phyloP scores from a whole-genome alignment of 176 grass and related monocot species.

The Aegilops umbellulata region DNA sequence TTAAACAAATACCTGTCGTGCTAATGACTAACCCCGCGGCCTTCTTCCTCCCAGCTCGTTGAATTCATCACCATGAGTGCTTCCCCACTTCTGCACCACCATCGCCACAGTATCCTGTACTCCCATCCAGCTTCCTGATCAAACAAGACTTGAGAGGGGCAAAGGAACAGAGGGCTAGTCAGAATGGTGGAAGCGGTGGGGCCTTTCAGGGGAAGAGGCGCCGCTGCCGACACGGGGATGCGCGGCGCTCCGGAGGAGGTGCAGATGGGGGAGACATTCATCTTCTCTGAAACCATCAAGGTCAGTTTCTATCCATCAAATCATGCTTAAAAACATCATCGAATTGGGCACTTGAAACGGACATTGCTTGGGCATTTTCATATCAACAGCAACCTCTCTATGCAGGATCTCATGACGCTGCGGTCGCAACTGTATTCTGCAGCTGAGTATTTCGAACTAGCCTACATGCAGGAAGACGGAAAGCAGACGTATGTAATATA shows the following conservation, averaged over 20 bases:
- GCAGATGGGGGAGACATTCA: conserved; percentile 55
- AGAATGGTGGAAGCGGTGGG: conserved; percentile 37
- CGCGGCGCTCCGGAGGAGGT: conserved; percentile 55
- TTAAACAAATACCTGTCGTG: conserved; percentile 42
- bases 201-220: conserved; percentile 24
- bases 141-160: background rate
- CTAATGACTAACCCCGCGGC: conserved; percentile 19
- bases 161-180: background rate
- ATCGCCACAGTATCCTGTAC: background rate
- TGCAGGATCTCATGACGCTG: conserved; percentile 77
- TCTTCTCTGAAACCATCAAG: conserved; percentile 86
- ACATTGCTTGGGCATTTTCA: background rate
- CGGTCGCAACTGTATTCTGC: conserved; percentile 77
- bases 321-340: background rate
- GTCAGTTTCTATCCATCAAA: conserved; percentile 18
- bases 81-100: background rate
- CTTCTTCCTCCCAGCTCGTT: conserved; percentile 24
- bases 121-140: background rate
- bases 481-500: conserved; percentile 43
- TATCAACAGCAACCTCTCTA: background rate
- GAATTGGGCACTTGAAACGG: background rate
- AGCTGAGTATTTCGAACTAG: conserved; percentile 86
- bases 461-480: conserved; percentile 53
- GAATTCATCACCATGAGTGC: conserved; percentile 1
- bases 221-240: conserved; percentile 9